These are phyloP conservation scores for Colletotrichum sp. DNA, from an alignment of 2,329 filamentous ascomycete species.

Conservation along the genomic window DNA sequence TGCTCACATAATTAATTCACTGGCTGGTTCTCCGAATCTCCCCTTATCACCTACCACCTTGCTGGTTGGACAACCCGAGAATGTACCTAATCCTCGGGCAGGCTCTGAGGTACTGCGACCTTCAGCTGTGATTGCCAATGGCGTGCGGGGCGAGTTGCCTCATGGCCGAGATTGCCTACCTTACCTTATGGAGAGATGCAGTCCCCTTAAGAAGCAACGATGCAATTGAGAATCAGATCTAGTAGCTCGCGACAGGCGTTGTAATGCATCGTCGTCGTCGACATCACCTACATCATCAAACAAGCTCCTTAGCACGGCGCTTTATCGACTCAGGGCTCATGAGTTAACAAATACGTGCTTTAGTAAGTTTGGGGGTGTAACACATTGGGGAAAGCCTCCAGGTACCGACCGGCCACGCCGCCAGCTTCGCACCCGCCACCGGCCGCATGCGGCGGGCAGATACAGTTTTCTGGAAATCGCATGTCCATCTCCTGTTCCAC, in stretches of 20 bases:
- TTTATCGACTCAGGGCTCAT: not conserved
- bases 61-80: not conserved
- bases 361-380: not conserved
- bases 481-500: conserved; percentile 3
- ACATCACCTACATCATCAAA: not conserved
- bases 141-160: not conserved
- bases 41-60: not conserved
- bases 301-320: not conserved
- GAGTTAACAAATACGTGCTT: not conserved
- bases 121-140: not conserved
- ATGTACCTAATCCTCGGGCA: not conserved
- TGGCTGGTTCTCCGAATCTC: not conserved
- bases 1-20: not conserved
- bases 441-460: conserved; percentile 6
- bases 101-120: not conserved
- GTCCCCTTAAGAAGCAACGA: not conserved
- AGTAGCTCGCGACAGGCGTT: not conserved
- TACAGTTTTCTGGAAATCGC: not conserved
- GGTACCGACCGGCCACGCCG: not conserved
- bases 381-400: not conserved
- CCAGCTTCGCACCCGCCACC: not conserved
- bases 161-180: not conserved
- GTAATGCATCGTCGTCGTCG: not conserved
- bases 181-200: not conserved
- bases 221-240: not conserved